Evolutionary conservation across 176 grass and related monocot species (phyloP).

Genomic region (Dactylis glomerata): DNA sequence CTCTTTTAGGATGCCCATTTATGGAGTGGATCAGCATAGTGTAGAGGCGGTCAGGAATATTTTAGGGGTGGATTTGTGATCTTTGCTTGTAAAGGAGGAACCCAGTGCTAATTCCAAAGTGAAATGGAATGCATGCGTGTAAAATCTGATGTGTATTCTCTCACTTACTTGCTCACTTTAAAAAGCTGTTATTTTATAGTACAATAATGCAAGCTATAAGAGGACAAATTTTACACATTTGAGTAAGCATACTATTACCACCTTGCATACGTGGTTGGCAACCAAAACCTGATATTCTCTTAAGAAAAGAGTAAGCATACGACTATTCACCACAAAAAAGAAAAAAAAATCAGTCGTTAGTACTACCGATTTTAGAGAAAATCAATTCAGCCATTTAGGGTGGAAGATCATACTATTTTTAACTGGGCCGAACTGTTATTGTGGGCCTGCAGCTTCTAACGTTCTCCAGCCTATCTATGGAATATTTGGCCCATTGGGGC

Average conservation of each 20-base stretch:
- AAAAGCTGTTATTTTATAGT: neutral
- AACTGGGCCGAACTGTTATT: neutral
- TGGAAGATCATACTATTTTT: neutral
- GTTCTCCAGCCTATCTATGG: neutral
- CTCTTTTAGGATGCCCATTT: slow-evolving; percentile 9
- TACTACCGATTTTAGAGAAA: neutral
- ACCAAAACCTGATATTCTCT: no score
- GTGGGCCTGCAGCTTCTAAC: neutral
- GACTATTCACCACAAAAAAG: neutral
- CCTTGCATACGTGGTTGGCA: no score
- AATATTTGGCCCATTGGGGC: neutral
- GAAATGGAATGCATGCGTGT: neutral
- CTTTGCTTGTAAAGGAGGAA: slow-evolving; percentile 1
- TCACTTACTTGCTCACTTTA: neutral
- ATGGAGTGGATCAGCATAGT: neutral
- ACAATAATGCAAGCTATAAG: neutral
- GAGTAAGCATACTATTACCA: neutral
- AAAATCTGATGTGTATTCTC: neutral
- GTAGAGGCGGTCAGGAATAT: neutral
- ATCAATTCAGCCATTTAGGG: neutral
- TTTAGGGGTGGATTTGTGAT: neutral
- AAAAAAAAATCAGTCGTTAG: neutral
- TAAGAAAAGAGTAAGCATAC: neutral
- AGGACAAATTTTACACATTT: neutral
- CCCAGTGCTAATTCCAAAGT: neutral